Evolutionary conservation across 192 early-diverging fungal genomes (phyloP), one percentile per base, ranked within the genome.

Genomic region (Podila epicladia): DNA sequence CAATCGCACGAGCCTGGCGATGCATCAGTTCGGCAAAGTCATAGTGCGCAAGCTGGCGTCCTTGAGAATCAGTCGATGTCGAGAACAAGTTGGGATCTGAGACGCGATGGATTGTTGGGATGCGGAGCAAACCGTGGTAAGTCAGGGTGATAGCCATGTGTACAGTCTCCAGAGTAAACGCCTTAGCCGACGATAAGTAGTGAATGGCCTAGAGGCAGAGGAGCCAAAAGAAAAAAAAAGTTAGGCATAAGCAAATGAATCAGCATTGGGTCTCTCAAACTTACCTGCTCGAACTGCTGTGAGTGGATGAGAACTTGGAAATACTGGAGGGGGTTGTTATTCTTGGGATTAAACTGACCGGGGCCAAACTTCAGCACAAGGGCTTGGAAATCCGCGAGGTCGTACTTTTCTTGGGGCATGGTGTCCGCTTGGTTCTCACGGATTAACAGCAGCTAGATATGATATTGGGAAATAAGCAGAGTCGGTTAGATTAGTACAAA

Each of bases 101-200:
- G 20, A 83, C 76, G 32, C 85, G 79, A 8, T 90, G 84, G 49
- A 73, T 82, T 5, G 89, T 69, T 4, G 95, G 91, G 32, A 95
- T 87, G 20, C 89, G 85, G 17, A 99, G 83, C 58, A 95, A 75
- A 13, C 97, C 94, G 69, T 92, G 90, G 82, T 94, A 91, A 3
- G 89, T 92, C 77, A 97, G 82, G 1, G 92, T 87, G 50, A 97
- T 89, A 19, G 94, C 95, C 85, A 98, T 93, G 74, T 99, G 97
- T 12, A 99, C 90, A 17, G 95, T 95, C 65, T 99, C 97, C 9
- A 94, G 75, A 17, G 86, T 83, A 75, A 86, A 92, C 8, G 72
- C 82, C 22, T 89, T 91, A 26, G 85, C 73, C 62, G 89, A 88
- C 49, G 85, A 86, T 24, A 97, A 85, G 68, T 94, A 92, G 51